A percentile compares a stretch with the other conserved stretches of the same genome.
Conservation (phyloP, 108 stramenopile species). For the Chaetoceros muelleri region DNA sequence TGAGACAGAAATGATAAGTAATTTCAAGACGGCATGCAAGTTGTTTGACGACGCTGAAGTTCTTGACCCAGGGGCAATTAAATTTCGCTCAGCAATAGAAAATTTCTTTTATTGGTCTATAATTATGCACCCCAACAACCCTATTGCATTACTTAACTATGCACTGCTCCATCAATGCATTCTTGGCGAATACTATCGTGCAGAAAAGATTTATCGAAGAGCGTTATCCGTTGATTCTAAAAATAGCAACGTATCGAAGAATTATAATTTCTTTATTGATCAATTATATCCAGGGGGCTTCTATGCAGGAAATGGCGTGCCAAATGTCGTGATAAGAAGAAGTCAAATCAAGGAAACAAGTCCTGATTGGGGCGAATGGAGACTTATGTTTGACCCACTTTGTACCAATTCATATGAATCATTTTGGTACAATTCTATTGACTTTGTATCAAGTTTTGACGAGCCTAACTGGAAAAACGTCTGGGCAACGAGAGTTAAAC, state of each 20-base stretch:
- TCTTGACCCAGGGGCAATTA: constrained; percentile 24
- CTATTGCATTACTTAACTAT: constrained; percentile 34
- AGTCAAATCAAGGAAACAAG: constrained; percentile 20
- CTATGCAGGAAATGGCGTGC: constrained; percentile 19
- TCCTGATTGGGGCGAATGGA: constrained; percentile 36
- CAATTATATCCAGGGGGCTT: constrained; percentile 39
- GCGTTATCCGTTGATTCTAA: constrained; percentile 30
- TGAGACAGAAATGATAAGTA: not conserved
- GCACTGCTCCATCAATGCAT: constrained; percentile 48
- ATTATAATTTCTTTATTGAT: constrained; percentile 25
- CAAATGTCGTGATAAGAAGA: constrained; percentile 19
- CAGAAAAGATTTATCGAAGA: constrained; percentile 42
- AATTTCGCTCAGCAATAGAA: constrained; percentile 24
- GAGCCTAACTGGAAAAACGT: constrained; percentile 22
- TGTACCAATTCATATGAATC: constrained; percentile 21
- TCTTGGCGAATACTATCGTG: constrained; percentile 25
- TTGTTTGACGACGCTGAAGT: constrained; percentile 30
- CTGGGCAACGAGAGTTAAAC: constrained; percentile 19
- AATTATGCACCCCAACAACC: constrained; percentile 31
- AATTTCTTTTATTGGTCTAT: constrained; percentile 46
- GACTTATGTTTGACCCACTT: constrained; percentile 18
- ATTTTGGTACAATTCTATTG: constrained; percentile 30
- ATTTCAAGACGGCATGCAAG: constrained; percentile 27
- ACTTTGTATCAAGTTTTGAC: constrained; percentile 15
- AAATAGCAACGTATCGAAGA: constrained; percentile 28